A percentile compares a stretch with the other conserved stretches of the same genome.
Evolutionary conservation across 805 yeast genomes (phyloP).

Genomic region (Novakomyces olei): DNA sequence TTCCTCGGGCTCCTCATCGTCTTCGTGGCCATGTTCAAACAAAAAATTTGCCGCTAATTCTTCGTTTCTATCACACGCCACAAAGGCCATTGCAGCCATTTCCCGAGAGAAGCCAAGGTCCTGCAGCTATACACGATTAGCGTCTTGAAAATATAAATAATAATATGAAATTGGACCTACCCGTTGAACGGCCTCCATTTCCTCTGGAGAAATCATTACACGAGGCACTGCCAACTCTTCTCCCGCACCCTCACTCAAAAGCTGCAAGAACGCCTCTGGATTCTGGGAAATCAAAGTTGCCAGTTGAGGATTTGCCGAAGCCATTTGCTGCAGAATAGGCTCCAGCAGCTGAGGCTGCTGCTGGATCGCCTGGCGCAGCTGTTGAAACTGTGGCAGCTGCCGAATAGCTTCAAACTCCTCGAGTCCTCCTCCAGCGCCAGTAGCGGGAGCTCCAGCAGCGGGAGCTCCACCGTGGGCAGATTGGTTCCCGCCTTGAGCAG

Average conservation of each 20-base stretch:
- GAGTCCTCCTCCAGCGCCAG: slow-evolving; percentile 23
- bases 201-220: slow-evolving; percentile 53
- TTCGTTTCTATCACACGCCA: slow-evolving; percentile 96
- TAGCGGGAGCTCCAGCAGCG: slow-evolving; percentile 14
- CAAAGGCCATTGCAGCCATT: slow-evolving; percentile 74
- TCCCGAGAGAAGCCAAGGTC: slow-evolving; percentile 83
- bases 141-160: neutral
- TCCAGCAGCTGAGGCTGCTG: slow-evolving; percentile 77
- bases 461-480: slow-evolving; percentile 16
- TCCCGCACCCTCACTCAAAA: slow-evolving; percentile 23
- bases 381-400: slow-evolving; percentile 21
- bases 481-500: slow-evolving; percentile 31
- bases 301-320: slow-evolving; percentile 62
- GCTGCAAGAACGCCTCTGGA: slow-evolving; percentile 72
- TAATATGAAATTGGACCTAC: no score
- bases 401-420: slow-evolving; percentile 22
- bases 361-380: slow-evolving; percentile 55
- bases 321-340: slow-evolving; percentile 59
- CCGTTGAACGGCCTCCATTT: slow-evolving; percentile 71
- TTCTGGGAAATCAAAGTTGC: slow-evolving; percentile 33
- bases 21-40: slow-evolving; percentile 23
- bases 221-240: slow-evolving; percentile 23
- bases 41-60: slow-evolving; percentile 86
- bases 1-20: slow-evolving; percentile 2
- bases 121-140: neutral